These are phyloP conservation scores for Musa itinerans DNA, from an alignment of 176 grass and related monocot species.

Conservation along the genomic window DNA sequence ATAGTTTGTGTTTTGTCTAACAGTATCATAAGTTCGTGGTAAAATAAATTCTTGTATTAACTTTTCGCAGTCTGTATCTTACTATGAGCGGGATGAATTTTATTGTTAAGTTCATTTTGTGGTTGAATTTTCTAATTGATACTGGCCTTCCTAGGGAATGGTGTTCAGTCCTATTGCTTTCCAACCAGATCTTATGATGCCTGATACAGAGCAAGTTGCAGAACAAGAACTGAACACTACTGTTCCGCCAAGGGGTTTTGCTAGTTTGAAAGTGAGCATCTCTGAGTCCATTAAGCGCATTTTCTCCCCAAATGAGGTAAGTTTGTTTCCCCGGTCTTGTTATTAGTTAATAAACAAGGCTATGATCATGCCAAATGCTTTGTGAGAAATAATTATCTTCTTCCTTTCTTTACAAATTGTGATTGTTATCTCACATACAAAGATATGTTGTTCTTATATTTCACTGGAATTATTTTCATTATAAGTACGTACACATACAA, in stretches of 20 bases:
- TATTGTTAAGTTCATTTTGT: not conserved
- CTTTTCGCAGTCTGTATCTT: not conserved
- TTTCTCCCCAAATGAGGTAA: conserved; percentile 54
- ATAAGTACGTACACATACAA: not conserved
- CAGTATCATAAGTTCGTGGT: not conserved
- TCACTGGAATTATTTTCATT: not conserved
- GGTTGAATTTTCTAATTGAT: not conserved
- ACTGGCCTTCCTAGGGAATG: conserved; percentile 48
- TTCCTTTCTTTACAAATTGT: not conserved
- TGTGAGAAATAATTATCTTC: not conserved
- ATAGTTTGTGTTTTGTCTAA: not conserved
- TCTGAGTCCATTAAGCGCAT: conserved; percentile 48
- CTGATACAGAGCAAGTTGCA: conserved; percentile 22
- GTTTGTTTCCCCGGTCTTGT: conserved; percentile 3
- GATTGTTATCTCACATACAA: not conserved
- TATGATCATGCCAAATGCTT: conserved; percentile 4
- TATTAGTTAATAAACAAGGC: not conserved
- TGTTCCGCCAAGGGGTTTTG: conserved; percentile 15
- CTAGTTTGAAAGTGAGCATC: conserved; percentile 29
- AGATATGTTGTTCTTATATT: not conserved
- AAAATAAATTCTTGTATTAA: not conserved
- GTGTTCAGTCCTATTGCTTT: conserved; percentile 76
- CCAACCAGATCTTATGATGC: conserved; percentile 39
- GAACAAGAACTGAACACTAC: conserved; percentile 26
- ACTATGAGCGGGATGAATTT: not conserved